These are phyloP conservation scores for Lactarius deliciosus DNA, from an alignment of 768 basidiomycete genomes.

Conservation along the genomic window DNA sequence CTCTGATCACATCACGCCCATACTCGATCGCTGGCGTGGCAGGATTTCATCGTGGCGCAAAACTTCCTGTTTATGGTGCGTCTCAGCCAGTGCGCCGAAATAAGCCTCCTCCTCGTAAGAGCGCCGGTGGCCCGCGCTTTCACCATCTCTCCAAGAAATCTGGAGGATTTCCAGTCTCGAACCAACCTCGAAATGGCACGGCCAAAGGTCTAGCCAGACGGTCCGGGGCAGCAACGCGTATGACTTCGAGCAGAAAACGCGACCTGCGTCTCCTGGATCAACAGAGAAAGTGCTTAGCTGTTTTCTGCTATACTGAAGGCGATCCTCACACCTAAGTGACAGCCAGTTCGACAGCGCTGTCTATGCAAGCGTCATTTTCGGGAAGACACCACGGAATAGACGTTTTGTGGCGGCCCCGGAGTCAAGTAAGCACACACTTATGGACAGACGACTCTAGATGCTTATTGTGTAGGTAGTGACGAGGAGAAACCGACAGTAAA, in stretches of 20 bases:
- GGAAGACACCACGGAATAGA: background rate
- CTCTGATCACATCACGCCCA: conserved; percentile 16
- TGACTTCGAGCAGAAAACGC: conserved; percentile 10
- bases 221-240: conserved; percentile 9
- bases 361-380: conserved; percentile 18
- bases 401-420: background rate
- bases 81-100: conserved; percentile 10
- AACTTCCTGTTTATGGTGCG: background rate
- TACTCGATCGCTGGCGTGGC: conserved; percentile 20
- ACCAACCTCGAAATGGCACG: background rate
- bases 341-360: conserved; percentile 16
- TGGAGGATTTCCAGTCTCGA: background rate
- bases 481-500: background rate
- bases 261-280: conserved; percentile 2
- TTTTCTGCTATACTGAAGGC: background rate
- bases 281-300: conserved; percentile 15
- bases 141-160: background rate
- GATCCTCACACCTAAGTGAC: background rate
- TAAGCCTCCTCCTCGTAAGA: conserved; percentile 21
- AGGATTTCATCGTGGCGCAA: conserved; percentile 22
- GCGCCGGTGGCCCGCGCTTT: background rate
- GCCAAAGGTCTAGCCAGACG: conserved; percentile 6
- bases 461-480: conserved; percentile 9
- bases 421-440: conserved; percentile 7
- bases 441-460: background rate